Percentiles rank a stretch among this genome's conserved stretches.
Evolutionary conservation across 2,329 filamentous ascomycete species (phyloP).

Genomic region (Trichophyton benhamiae): DNA sequence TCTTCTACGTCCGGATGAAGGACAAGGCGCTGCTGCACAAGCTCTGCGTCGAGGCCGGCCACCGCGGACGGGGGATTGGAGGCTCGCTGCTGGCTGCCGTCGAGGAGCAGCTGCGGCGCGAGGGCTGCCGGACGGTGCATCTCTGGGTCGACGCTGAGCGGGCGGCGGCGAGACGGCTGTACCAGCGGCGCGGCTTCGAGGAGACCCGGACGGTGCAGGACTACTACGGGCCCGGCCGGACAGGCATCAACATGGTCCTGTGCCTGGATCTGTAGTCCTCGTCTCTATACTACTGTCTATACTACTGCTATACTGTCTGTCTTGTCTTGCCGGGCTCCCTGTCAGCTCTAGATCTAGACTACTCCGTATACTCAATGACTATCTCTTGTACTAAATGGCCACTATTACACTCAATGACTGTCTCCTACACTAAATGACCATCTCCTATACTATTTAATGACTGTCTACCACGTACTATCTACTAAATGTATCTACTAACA

Average conservation of each 20-base stretch:
- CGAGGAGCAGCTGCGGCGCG: constrained; percentile 30
- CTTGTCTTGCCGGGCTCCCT: too few relatives aligned
- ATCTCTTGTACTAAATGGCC: too few relatives aligned
- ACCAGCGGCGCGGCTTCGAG: constrained; percentile 35
- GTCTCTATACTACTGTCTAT: neutral
- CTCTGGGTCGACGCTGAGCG: constrained; percentile 42
- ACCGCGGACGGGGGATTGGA: constrained; percentile 38
- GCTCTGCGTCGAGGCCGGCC: constrained; percentile 37
- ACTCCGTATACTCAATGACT: neutral
- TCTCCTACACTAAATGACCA: too few relatives aligned
- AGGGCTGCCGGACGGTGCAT: constrained; percentile 38
- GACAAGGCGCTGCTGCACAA: constrained; percentile 40
- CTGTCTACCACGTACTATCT: too few relatives aligned
- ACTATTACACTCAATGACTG: neutral
- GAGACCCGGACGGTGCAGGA: constrained; percentile 35
- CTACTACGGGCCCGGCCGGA: constrained; percentile 41
- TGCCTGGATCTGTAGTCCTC: constrained; percentile 15
- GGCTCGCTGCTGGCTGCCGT: constrained; percentile 35
- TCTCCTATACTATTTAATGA: too few relatives aligned
- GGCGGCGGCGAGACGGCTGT: constrained; percentile 34
- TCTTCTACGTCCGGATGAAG: constrained; percentile 36
- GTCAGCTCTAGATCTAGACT: too few relatives aligned
- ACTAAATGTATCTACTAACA: too few relatives aligned
- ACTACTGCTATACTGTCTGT: neutral
- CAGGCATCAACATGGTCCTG: constrained; percentile 29